Conservation (phyloP, 176 grass and related monocot species). For the Metroxylon sagu region DNA sequence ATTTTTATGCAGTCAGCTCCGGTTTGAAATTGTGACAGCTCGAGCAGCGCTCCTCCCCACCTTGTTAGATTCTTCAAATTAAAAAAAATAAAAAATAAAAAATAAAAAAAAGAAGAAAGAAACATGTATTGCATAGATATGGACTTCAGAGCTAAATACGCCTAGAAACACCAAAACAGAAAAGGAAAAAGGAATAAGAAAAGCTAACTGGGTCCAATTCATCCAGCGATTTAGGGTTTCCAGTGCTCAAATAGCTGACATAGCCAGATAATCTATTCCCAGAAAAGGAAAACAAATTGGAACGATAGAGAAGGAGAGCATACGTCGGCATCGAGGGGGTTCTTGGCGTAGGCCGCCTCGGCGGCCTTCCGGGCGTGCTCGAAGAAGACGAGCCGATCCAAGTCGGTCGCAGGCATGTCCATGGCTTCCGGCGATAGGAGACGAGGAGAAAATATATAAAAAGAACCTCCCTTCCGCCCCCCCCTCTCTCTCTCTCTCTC, state of each 20-base stretch:
- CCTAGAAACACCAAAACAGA: neutral
- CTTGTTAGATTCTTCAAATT: conserved; percentile 40
- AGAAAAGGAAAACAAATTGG: neutral
- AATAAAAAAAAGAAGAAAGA: neutral
- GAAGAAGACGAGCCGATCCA: conserved; percentile 36
- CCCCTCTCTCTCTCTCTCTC: no score
- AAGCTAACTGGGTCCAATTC: neutral
- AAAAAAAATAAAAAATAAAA: neutral
- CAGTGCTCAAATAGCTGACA: no score
- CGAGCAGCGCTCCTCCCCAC: conserved; percentile 42
- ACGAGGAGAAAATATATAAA: no score
- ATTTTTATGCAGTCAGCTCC: conserved; percentile 22
- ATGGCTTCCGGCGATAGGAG: neutral
- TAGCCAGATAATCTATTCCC: no score
- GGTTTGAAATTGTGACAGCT: conserved; percentile 30
- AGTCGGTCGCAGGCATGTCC: conserved; percentile 29
- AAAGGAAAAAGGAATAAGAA: neutral
- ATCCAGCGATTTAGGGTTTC: no score
- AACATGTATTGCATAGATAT: neutral
- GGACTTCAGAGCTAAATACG: neutral
- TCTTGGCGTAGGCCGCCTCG: conserved; percentile 22
- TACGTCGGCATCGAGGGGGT: conserved; percentile 47
- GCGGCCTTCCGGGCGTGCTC: conserved; percentile 37
- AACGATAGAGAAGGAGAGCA: neutral
- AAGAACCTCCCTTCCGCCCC: no score